Evolutionary conservation across 805 yeast species (phyloP).

Genomic region (Saturnispora diversa): DNA sequence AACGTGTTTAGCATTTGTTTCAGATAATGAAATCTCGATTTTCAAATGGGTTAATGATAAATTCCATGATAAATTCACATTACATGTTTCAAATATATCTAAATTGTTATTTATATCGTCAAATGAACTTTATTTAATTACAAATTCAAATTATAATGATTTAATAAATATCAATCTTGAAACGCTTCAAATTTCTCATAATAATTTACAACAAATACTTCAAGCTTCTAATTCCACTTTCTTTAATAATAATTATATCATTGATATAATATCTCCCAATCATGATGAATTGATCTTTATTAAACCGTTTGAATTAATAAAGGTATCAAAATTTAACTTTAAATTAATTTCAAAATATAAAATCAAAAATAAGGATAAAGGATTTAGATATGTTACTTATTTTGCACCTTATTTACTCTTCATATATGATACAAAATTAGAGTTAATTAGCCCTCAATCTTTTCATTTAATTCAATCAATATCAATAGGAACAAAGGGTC

Average conservation of each 20-base stretch:
- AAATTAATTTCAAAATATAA: conserved; percentile 15
- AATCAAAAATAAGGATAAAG: conserved; percentile 5
- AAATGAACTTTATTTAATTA: conserved; percentile 7
- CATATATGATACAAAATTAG: conserved; percentile 26
- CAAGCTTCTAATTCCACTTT: not conserved
- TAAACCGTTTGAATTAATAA: conserved; percentile 22
- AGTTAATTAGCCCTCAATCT: conserved; percentile 32
- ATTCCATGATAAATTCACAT: conserved; percentile 11
- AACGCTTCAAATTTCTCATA: conserved; percentile 1
- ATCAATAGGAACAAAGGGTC: conserved; percentile 10
- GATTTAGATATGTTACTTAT: conserved; percentile 26
- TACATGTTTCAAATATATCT: conserved; percentile 10
- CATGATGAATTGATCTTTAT: conserved; percentile 20
- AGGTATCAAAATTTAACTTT: conserved; percentile 15
- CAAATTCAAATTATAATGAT: conserved; percentile 10
- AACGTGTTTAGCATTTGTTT: conserved; percentile 5
- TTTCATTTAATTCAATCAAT: conserved; percentile 31
- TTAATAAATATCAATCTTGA: conserved; percentile 10
- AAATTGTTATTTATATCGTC: conserved; percentile 3
- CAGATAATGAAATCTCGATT: conserved; percentile 10
- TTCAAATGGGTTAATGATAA: conserved; percentile 11
- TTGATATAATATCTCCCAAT: conserved; percentile 3
- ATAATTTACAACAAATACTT: conserved; percentile 2
- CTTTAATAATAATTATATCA: conserved; percentile 1
- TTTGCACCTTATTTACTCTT: conserved; percentile 35